Percentiles rank a stretch among this genome's conserved stretches.
These are phyloP conservation scores for Amphibolis antarctica DNA, from an alignment of 106 monocot genomes.

Conservation along the genomic window DNA sequence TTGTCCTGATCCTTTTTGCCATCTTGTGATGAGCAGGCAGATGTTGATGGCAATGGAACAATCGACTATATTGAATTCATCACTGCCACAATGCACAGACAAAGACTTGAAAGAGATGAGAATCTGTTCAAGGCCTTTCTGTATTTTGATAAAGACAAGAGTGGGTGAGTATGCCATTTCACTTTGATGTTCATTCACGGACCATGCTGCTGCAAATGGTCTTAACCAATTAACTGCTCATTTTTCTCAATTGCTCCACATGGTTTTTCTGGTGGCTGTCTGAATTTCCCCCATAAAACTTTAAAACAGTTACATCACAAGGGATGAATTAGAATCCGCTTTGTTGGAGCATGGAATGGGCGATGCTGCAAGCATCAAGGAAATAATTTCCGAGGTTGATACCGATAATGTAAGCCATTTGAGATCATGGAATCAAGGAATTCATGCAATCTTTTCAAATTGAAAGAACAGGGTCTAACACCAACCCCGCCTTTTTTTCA, in stretches of 20 bases:
- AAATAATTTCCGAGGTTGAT: conserved; percentile 82
- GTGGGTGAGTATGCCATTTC: conserved; percentile 7
- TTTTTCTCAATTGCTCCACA: no score
- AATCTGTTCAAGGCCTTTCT: conserved; percentile 7
- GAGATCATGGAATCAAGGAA: not conserved
- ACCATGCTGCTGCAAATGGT: no score
- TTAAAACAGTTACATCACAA: conserved; percentile 46
- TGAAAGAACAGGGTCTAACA: not conserved
- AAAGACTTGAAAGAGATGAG: conserved; percentile 16
- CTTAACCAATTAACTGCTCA: no score
- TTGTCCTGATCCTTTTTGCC: not conserved
- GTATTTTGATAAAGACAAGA: conserved; percentile 15
- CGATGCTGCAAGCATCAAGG: conserved; percentile 53
- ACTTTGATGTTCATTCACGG: no score
- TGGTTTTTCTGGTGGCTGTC: no score
- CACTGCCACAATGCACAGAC: conserved; percentile 20
- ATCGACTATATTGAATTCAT: conserved; percentile 18
- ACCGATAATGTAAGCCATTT: conserved; percentile 47
- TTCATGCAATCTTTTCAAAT: not conserved
- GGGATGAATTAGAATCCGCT: conserved; percentile 61
- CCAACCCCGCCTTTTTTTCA: not conserved
- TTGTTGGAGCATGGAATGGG: conserved; percentile 71
- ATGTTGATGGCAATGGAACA: conserved; percentile 8
- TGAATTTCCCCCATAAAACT: no score
- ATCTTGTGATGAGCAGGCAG: conserved; percentile 1